phyloP scores from a whole-genome alignment of 1,284 basidiomycete genomes.

The Amylostereum areolatum region DNA sequence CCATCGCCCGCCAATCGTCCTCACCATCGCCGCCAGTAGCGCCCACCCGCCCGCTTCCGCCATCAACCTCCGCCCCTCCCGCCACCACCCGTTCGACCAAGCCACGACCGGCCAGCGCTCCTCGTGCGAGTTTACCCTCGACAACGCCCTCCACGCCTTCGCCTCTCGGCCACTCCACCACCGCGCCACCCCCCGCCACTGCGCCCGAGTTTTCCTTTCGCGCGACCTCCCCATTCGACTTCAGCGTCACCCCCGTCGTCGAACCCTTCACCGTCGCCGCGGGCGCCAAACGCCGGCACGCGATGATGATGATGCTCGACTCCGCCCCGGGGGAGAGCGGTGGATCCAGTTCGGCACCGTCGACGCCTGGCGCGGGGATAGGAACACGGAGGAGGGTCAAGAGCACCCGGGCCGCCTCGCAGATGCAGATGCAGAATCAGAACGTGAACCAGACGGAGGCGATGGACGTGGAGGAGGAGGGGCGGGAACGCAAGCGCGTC shows the following conservation, averaged over 20 bases:
- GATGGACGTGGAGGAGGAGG: conserved; percentile 35
- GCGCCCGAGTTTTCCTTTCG: no score
- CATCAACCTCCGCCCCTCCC: conserved; percentile 4
- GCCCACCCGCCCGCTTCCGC: conserved; percentile 8
- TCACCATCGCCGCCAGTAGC: conserved; percentile 22
- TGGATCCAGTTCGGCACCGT: neutral
- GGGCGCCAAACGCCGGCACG: conserved; percentile 32
- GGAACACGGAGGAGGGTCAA: conserved; percentile 18
- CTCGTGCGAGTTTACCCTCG: no score
- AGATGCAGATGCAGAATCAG: conserved; percentile 10
- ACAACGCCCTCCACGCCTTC: no score
- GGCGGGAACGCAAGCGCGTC: conserved; percentile 31
- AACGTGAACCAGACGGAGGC: conserved; percentile 19
- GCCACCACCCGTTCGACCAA: no score
- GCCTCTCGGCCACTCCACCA: no score
- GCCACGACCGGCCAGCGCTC: no score
- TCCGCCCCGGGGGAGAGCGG: conserved; percentile 8
- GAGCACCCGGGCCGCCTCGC: conserved; percentile 15
- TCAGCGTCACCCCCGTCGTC: no score
- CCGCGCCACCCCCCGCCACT: no score
- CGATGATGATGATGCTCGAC: conserved; percentile 25
- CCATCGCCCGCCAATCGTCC: conserved; percentile 15
- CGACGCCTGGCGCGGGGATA: conserved; percentile 6
- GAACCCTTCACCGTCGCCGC: conserved; percentile 13
- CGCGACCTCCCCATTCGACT: no score